These are phyloP conservation scores for Termitomyces sp. DNA, from an alignment of 1,284 basidiomycete genomes.

Conservation along the genomic window DNA sequence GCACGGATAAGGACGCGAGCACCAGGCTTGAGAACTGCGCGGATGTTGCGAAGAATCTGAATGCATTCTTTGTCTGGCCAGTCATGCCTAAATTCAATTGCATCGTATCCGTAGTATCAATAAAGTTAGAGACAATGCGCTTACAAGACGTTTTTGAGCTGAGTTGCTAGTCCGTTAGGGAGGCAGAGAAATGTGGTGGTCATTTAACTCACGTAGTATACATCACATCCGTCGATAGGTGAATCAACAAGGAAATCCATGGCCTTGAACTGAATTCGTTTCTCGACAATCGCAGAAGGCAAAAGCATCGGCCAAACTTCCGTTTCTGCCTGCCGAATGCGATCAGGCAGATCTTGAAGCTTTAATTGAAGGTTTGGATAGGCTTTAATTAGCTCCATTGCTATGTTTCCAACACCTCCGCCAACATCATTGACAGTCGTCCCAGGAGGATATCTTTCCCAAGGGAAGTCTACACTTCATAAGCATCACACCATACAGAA, in stretches of 20 bases:
- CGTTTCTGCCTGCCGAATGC: slow-evolving; percentile 30
- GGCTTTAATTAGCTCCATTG: slow-evolving; percentile 35
- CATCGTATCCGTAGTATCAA: background rate
- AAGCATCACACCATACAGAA: background rate
- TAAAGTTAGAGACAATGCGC: background rate
- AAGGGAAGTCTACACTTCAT: background rate
- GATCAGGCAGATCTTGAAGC: slow-evolving; percentile 41
- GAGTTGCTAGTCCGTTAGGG: background rate
- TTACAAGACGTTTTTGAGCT: slow-evolving; percentile 4
- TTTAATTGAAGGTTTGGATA: slow-evolving; percentile 37
- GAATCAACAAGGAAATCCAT: slow-evolving; percentile 27
- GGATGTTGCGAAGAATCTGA: slow-evolving; percentile 26
- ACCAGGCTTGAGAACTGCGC: slow-evolving; percentile 24
- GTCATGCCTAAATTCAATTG: slow-evolving; percentile 21
- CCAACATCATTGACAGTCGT: slow-evolving; percentile 46
- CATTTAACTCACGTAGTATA: slow-evolving; percentile 25
- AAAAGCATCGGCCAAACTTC: slow-evolving; percentile 26
- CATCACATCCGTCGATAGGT: slow-evolving; percentile 24
- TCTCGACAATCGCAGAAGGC: slow-evolving; percentile 24
- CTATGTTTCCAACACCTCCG: slow-evolving; percentile 39
- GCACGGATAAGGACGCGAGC: slow-evolving; percentile 31
- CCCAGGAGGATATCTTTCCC: slow-evolving; percentile 25
- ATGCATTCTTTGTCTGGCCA: slow-evolving; percentile 28
- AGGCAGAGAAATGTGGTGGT: no score
- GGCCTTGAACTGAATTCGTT: slow-evolving; percentile 23